Evolutionary conservation across 495 filamentous ascomycete species (phyloP).

Genomic region (Aspergillus ostianus): DNA sequence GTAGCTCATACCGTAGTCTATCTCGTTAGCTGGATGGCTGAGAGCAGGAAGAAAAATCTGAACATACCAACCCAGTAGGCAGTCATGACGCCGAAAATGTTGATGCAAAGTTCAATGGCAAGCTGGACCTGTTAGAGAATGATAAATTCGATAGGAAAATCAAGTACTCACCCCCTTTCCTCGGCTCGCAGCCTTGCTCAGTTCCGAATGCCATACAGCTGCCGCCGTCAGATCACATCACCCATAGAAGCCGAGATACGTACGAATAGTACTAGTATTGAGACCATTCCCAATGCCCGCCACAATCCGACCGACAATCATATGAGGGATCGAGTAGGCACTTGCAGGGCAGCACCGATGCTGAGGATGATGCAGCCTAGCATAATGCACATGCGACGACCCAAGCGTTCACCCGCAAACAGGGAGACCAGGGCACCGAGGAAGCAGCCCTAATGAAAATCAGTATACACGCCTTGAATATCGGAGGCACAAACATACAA

Average conservation of each 20-base stretch:
- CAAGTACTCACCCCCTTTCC: constrained; percentile 54
- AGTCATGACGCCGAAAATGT: constrained; percentile 53
- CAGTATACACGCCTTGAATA: neutral
- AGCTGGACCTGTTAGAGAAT: constrained; percentile 21
- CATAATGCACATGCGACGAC: constrained; percentile 54
- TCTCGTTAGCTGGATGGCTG: neutral
- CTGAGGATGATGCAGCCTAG: constrained; percentile 52
- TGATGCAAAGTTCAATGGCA: constrained; percentile 58
- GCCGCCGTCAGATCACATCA: neutral
- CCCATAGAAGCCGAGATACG: constrained; percentile 11
- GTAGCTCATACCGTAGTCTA: constrained; percentile 37
- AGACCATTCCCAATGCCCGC: constrained; percentile 50
- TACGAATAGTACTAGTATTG: constrained; percentile 48
- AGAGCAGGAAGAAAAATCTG: neutral
- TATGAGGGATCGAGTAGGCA: constrained; percentile 48
- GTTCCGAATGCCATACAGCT: constrained; percentile 55
- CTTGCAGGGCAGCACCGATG: constrained; percentile 56
- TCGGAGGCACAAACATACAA: constrained; percentile 18
- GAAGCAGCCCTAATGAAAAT: constrained; percentile 46
- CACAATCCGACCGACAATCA: constrained; percentile 51
- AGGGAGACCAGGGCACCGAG: constrained; percentile 53
- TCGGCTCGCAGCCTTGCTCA: constrained; percentile 58
- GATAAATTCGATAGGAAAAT: neutral
- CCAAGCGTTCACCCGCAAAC: constrained; percentile 50
- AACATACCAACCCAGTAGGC: constrained; percentile 38